Conservation (phyloP, 108 stramenopile species). For the Cyclostephanos invisitatus region DNA sequence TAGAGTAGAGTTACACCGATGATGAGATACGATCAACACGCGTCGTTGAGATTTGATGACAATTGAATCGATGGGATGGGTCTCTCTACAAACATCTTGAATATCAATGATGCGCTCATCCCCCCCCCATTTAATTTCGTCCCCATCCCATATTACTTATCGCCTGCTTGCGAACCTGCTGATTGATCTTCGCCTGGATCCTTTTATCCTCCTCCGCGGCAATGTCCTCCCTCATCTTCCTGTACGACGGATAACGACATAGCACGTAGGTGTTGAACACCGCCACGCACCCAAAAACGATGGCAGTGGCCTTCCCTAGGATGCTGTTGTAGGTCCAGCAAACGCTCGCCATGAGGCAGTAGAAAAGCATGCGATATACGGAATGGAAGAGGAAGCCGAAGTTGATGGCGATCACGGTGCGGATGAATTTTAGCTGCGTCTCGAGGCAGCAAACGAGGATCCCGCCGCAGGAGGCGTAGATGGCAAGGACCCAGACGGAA, state of each 20-base stretch:
- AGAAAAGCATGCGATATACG: conserved; percentile 79
- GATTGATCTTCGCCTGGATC: conserved; percentile 81
- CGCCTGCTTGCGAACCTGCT: conserved; percentile 80
- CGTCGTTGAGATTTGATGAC: no score
- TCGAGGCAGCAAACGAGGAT: conserved; percentile 84
- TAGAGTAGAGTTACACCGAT: no score
- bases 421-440: conserved; percentile 86
- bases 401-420: conserved; percentile 86
- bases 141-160: conserved; percentile 53
- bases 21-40: no score
- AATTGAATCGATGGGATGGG: no score
- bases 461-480: conserved; percentile 81
- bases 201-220: conserved; percentile 89
- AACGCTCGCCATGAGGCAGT: conserved; percentile 71
- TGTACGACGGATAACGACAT: conserved; percentile 79
- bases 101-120: no score
- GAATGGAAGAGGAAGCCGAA: conserved; percentile 89
- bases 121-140: background rate
- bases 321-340: conserved; percentile 62
- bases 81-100: no score
- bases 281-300: conserved; percentile 55
- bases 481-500: conserved; percentile 66
- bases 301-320: conserved; percentile 63
- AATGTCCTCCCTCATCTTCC: conserved; percentile 80
- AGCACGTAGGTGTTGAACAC: conserved; percentile 85